Conservation (phyloP, 108 stramenopile species). For the Cylindrotheca closterium region DNA sequence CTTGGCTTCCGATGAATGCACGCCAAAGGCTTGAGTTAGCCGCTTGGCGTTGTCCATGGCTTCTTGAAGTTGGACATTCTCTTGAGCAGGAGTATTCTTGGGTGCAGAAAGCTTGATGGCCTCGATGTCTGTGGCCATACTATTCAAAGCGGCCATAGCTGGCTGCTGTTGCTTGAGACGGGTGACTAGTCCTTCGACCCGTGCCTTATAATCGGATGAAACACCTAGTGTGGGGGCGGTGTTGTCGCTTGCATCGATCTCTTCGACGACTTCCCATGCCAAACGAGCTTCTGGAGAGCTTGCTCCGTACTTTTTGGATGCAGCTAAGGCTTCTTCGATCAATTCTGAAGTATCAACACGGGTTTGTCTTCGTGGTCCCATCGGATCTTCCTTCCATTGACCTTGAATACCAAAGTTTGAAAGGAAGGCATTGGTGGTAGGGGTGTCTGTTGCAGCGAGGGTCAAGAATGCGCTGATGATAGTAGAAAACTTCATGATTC, state of each 20-base stretch:
- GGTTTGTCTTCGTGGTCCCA: background rate
- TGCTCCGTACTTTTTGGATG: slow-evolving; percentile 58
- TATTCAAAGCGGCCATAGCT: slow-evolving; percentile 1
- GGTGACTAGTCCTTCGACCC: background rate
- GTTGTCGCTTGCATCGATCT: slow-evolving; percentile 67
- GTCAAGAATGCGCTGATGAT: no score
- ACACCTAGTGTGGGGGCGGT: slow-evolving; percentile 16
- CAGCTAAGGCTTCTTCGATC: slow-evolving; percentile 66
- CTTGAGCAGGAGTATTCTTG: background rate
- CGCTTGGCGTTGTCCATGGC: slow-evolving; percentile 58
- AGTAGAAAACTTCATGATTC: no score
- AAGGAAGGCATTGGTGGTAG: slow-evolving; percentile 1
- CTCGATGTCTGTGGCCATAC: slow-evolving; percentile 19
- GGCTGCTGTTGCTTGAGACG: background rate
- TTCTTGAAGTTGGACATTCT: slow-evolving; percentile 21
- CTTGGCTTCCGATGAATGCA: slow-evolving; percentile 50
- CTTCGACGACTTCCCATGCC: slow-evolving; percentile 80
- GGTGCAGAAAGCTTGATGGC: slow-evolving; percentile 14
- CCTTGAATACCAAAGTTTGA: no score
- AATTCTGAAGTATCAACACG: slow-evolving; percentile 34
- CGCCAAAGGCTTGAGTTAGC: slow-evolving; percentile 46
- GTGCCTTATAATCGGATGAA: slow-evolving; percentile 17
- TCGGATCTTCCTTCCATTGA: no score
- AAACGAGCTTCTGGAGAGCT: slow-evolving; percentile 57
- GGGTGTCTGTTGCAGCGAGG: no score